Conservation (phyloP, 2,329 filamentous ascomycete species). For the Saccharata proteae region DNA sequence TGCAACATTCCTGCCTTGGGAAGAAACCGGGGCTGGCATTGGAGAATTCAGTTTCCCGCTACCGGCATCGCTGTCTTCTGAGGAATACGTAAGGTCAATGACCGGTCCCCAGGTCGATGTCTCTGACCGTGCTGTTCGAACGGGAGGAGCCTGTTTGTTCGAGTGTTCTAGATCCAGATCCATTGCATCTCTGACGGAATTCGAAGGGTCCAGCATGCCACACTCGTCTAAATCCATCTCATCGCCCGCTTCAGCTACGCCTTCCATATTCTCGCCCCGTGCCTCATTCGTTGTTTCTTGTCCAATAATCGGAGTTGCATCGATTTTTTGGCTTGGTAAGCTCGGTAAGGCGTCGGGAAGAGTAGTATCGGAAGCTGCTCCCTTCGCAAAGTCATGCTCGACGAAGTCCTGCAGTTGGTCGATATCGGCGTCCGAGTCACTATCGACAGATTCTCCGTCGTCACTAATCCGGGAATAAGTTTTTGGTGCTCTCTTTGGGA, state of each 20-base stretch:
- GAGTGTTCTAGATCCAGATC: not conserved
- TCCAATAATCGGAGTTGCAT: no score
- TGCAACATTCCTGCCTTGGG: no score
- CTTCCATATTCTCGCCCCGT: not conserved
- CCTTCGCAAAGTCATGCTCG: slow-evolving; percentile 26
- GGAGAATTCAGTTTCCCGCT: not conserved
- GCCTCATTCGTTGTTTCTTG: no score
- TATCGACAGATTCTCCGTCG: slow-evolving; percentile 34
- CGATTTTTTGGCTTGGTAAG: no score
- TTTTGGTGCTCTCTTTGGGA: slow-evolving; percentile 5
- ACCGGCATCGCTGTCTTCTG: slow-evolving; percentile 2
- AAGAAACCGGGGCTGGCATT: not conserved
- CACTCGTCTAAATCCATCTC: slow-evolving; percentile 1
- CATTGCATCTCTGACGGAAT: no score
- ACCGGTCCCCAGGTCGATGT: no score
- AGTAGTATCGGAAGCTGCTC: no score
- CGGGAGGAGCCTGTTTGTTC: not conserved
- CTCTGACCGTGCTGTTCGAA: no score
- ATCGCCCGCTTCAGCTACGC: not conserved
- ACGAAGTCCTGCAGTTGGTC: slow-evolving; percentile 40
- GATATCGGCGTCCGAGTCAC: slow-evolving; percentile 16
- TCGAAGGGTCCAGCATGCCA: not conserved
- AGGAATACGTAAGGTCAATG: slow-evolving; percentile 6
- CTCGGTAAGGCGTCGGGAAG: no score
- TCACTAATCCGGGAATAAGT: no score